Percentiles rank a stretch among this genome's conserved stretches.
phyloP scores from a whole-genome alignment of 768 basidiomycete species.

The Vararia minispora region DNA sequence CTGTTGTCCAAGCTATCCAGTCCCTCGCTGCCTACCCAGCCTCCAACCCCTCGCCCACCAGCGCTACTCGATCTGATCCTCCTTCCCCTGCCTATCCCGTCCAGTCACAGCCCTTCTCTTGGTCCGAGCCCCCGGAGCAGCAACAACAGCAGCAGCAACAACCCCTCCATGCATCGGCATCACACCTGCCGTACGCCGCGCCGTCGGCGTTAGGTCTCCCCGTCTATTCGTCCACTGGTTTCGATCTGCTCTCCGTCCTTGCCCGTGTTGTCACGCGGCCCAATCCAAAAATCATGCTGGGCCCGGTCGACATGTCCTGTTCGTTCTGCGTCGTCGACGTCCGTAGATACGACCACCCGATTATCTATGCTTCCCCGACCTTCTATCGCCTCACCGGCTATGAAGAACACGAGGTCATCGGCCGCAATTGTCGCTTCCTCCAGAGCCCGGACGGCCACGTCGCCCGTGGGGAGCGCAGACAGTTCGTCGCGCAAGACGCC shows the following conservation, averaged over 20 bases:
- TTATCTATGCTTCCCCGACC: slow-evolving; percentile 83
- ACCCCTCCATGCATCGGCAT: slow-evolving; percentile 1
- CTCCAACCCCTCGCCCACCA: too few relatives aligned
- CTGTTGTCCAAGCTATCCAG: too few relatives aligned
- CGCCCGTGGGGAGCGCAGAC: slow-evolving; percentile 39
- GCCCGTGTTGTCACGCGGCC: slow-evolving; percentile 65
- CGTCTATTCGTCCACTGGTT: slow-evolving; percentile 85
- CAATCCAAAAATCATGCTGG: slow-evolving; percentile 65
- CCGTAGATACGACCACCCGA: slow-evolving; percentile 68
- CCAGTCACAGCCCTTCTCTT: too few relatives aligned
- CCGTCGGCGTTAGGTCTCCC: slow-evolving; percentile 29
- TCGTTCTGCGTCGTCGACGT: slow-evolving; percentile 89
- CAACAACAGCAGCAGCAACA: background rate
- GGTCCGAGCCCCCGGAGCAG: too few relatives aligned
- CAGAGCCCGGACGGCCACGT: slow-evolving; percentile 64
- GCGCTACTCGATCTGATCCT: too few relatives aligned
- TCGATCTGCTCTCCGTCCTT: slow-evolving; percentile 79
- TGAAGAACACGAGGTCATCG: slow-evolving; percentile 62
- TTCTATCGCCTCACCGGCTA: slow-evolving; percentile 78
- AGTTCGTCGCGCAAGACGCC: slow-evolving; percentile 51
- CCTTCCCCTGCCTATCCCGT: too few relatives aligned
- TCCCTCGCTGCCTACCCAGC: too few relatives aligned
- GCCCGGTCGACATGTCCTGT: slow-evolving; percentile 87
- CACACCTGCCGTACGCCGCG: slow-evolving; percentile 15
- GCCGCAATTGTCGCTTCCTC: slow-evolving; percentile 85